Evolutionary conservation across 768 basidiomycete genomes (phyloP).

Genomic region (Lactarius trivialis): DNA sequence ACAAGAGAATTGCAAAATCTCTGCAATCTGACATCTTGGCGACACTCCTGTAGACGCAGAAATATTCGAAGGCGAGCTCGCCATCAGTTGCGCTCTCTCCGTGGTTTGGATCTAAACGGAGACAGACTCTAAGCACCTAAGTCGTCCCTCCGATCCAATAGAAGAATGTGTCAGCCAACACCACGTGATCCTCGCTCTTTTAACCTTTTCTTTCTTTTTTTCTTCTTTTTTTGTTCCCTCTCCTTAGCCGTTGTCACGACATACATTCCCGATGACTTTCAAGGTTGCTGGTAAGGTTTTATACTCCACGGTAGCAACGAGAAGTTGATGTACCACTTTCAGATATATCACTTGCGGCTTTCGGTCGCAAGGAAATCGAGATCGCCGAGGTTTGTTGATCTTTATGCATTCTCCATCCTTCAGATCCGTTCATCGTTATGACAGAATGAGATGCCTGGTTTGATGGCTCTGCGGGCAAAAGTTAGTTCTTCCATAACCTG

Average conservation of each 20-base stretch:
- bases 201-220: conserved; percentile 19
- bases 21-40: conserved; percentile 51
- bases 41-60: not conserved
- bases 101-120: not conserved
- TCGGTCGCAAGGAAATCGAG: conserved; percentile 99
- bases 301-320: not conserved
- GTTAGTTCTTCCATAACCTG: conserved; percentile 35
- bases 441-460: conserved; percentile 91
- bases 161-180: not conserved
- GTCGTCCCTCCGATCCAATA: not conserved
- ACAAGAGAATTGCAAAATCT: conserved; percentile 71
- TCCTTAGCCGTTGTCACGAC: conserved; percentile 12
- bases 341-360: conserved; percentile 97
- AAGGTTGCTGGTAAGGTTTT: conserved; percentile 73
- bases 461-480: conserved; percentile 89
- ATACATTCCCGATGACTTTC: conserved; percentile 56
- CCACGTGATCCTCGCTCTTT: conserved; percentile 8
- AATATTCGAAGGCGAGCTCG: not conserved
- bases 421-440: conserved; percentile 2
- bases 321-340: conserved; percentile 12
- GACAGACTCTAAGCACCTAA: not conserved
- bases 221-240: conserved; percentile 25
- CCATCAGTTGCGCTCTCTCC: not conserved
- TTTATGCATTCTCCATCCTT: conserved; percentile 10
- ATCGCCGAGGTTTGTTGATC: conserved; percentile 79